phyloP scores from a whole-genome alignment of 768 basidiomycete genomes.

The Infundibulicybe gibba region DNA sequence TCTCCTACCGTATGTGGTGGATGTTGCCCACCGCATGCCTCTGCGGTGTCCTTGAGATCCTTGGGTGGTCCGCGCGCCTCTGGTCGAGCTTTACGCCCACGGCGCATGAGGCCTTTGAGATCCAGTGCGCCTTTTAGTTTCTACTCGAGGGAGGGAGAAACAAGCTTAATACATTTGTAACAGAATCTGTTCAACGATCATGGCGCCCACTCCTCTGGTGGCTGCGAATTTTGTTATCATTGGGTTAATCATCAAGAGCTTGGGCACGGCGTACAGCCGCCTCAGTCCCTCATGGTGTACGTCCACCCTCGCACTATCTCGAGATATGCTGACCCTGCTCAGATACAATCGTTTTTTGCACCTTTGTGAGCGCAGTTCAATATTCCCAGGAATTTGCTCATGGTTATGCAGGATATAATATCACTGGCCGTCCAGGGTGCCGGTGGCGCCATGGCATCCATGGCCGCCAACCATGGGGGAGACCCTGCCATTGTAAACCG shows the following conservation, averaged over 20 bases:
- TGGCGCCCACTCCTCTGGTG: conserved; percentile 53
- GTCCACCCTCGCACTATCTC: conserved; percentile 10
- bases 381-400: too few species aligned
- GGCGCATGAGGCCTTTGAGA: conserved; percentile 11
- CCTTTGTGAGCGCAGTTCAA: conserved; percentile 28
- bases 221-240: conserved; percentile 62
- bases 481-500: conserved; percentile 8
- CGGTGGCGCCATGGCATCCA: conserved; percentile 49
- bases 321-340: neutral
- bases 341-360: conserved; percentile 38
- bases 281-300: conserved; percentile 38
- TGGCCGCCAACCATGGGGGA: conserved; percentile 12
- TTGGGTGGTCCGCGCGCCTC: conserved; percentile 17
- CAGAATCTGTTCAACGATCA: conserved; percentile 50
- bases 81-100: conserved; percentile 14
- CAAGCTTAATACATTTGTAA: neutral
- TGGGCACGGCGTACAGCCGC: conserved; percentile 45
- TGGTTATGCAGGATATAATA: conserved; percentile 34
- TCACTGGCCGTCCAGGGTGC: conserved; percentile 52
- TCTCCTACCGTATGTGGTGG: conserved; percentile 16
- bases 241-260: conserved; percentile 37
- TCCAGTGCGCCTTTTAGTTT: conserved; percentile 10
- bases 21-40: conserved; percentile 16
- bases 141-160: neutral
- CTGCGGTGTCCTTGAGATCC: conserved; percentile 15